Base-by-base conservation (phyloP, 2,329 filamentous ascomycete species). In the Xylariaceae sp. region DNA sequence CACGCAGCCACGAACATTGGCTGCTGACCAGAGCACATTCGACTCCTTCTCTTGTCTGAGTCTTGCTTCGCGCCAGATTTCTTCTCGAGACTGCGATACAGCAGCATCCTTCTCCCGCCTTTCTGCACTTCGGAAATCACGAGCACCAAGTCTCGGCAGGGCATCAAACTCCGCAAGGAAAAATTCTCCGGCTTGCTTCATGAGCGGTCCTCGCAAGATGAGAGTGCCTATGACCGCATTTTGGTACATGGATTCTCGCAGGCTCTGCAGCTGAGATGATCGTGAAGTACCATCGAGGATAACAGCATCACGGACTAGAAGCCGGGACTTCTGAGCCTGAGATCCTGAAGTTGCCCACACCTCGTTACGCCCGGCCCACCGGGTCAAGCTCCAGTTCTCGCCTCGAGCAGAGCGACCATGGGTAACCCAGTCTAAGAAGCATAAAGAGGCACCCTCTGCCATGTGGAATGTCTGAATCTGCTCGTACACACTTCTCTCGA, bases 401-500 rank as follows among this genome's bases (percentile, higher is more conserved):
- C 90, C 91, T 42, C 88, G 81, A 5, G 94, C 91, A 5, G 78
- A 82, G 15, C 94, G 82, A 7, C 94, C 94, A 63, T 92, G 88
- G 2, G 85, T 95, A 6, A 97, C 90, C 94, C 94, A 99, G 68
- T 99, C 94, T 41, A 96, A 74, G 2, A 95, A 77, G 64, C 90
- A 95, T 12, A 97, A 71, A 38, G 86, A 83, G 59, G 75, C 81
- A 6, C 63, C 69, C 9, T 73, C 70, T 7, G 74, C 74, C 44
- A 86, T 69, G 33, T 78, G 78, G 68, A 96, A 96, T 17, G 83
- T 78, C 68, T 97, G 94, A 14, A 75, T 78, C 69, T 97, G 94
- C 59, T 87, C 82, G 68, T 96, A 97, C 39, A 87, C 81, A 62
- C 89, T 95, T 54, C 82, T 80, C 53, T 83, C 84, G 66, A 95